Evolutionary conservation across 2,329 filamentous ascomycete species (phyloP).

Genomic region (Penicillium sp.): DNA sequence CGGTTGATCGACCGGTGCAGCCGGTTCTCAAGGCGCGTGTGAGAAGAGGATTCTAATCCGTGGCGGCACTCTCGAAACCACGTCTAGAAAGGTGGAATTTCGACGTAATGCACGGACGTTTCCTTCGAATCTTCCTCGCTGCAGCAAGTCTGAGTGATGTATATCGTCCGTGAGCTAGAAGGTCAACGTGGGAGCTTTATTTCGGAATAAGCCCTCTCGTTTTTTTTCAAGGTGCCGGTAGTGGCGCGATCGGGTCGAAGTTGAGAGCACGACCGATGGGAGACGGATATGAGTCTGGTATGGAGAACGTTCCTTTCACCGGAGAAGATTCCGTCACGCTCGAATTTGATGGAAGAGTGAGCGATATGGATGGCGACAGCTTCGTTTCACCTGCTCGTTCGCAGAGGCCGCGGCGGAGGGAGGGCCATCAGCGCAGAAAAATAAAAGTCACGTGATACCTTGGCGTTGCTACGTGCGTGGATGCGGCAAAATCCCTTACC

Average conservation of each 20-base stretch:
- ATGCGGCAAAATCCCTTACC: neutral
- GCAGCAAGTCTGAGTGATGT: too few relatives aligned
- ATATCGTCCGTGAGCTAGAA: too few relatives aligned
- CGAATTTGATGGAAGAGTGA: neutral
- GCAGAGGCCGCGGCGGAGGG: slow-evolving; percentile 5
- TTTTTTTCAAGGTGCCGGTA: too few relatives aligned
- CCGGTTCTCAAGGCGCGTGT: slow-evolving; percentile 4
- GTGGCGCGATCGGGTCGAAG: too few relatives aligned
- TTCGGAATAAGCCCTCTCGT: too few relatives aligned
- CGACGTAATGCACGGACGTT: too few relatives aligned
- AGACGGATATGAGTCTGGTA: neutral
- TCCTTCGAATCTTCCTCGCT: too few relatives aligned
- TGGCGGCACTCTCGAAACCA: neutral
- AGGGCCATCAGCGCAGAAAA: slow-evolving; percentile 11
- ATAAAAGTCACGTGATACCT: slow-evolving; percentile 8
- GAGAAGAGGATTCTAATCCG: neutral
- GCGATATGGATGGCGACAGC: slow-evolving; percentile 1
- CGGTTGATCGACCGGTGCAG: neutral
- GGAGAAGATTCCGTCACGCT: too few relatives aligned
- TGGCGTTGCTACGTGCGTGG: neutral
- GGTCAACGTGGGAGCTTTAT: too few relatives aligned
- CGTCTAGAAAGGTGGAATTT: too few relatives aligned
- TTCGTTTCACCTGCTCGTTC: slow-evolving; percentile 5
- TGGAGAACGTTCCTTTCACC: too few relatives aligned
- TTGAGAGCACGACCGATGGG: neutral